These are phyloP conservation scores for Arabis alpina DNA, from an alignment of 345 rosid species.

Conservation along the genomic window DNA sequence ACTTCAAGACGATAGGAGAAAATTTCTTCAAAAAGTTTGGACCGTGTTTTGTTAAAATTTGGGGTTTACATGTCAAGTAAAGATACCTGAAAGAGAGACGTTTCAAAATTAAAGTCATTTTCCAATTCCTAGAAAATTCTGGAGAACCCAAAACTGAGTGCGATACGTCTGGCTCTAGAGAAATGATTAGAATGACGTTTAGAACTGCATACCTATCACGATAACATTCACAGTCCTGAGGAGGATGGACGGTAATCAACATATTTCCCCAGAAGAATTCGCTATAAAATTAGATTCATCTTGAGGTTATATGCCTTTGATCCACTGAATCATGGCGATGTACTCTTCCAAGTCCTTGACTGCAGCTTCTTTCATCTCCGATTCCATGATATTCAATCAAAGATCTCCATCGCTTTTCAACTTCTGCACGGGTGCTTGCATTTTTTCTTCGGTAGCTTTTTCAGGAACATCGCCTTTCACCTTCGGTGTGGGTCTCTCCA, in stretches of 20 bases:
- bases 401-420: constrained; percentile 42
- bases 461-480: constrained; percentile 34
- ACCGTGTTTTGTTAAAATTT: no score
- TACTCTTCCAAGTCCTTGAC: constrained; percentile 68
- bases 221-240: not conserved
- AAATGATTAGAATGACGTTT: not conserved
- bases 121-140: no score
- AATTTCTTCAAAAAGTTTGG: no score
- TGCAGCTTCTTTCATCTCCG: constrained; percentile 63
- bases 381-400: constrained; percentile 45
- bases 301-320: constrained; percentile 48
- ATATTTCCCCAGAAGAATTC: constrained; percentile 11
- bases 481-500: no score
- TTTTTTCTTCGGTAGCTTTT: not conserved
- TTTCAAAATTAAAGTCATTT: no score
- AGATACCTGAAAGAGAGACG: no score
- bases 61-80: no score
- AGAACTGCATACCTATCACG: constrained; percentile 1
- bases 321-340: constrained; percentile 59
- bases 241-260: constrained; percentile 23
- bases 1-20: no score
- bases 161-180: not conserved
- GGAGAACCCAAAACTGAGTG: no score
- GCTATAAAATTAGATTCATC: constrained; percentile 6
- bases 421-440: constrained; percentile 38